Evolutionary conservation across 228 moss, liverwort and hornwort species (phyloP), one percentile per base, ranked within the genome.

Genomic region (Sphagnum magellanicum): DNA sequence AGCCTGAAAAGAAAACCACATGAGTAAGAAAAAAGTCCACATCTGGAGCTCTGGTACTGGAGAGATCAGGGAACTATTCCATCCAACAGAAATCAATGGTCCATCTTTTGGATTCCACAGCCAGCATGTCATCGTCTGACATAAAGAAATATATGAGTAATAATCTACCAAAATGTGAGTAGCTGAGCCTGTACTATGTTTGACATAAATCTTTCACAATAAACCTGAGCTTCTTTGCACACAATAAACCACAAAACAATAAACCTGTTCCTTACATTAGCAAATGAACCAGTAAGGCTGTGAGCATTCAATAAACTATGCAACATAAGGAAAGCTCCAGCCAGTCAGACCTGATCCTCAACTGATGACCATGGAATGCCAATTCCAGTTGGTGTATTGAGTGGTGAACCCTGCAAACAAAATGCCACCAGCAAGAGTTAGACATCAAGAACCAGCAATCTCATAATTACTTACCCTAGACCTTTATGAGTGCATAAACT

Each of bases 341-440:
- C 9, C 64, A 53, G 68, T 73, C 13, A 64, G 48, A 95, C 92
- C 76, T 89, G 89, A 81, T 95, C 92, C 75, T 95, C 95, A 71
- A 79, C 83, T 6, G 83, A 69, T 48, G 87, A 90, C 95, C 92
- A 95, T 51, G 90, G 92, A 72, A 90, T 89, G 14, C 92, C 92
- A 65, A 89, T 79, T 59, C 87, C 90, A 72, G 78, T 73, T 10
- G 85, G 79, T 52, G 87, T 76, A 69, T 68, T 83, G 5, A 86
- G 48, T 52, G 72, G 71, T 55, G 55, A 12, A 12, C 55, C 55
- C 55, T 55, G 55, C 55, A 55, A 55, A 12, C 55, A 8, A 12
- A 55, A 55, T 55, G 55, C 55, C 55, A 4, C 55, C 55, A 55
- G 9, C 8, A 55, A 12, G 55, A 8, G 55, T 8, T 8, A 55